Percentiles rank a stretch among this genome's conserved stretches.
phyloP scores from a whole-genome alignment of 805 yeast genomes.

The Candida golubevii region DNA sequence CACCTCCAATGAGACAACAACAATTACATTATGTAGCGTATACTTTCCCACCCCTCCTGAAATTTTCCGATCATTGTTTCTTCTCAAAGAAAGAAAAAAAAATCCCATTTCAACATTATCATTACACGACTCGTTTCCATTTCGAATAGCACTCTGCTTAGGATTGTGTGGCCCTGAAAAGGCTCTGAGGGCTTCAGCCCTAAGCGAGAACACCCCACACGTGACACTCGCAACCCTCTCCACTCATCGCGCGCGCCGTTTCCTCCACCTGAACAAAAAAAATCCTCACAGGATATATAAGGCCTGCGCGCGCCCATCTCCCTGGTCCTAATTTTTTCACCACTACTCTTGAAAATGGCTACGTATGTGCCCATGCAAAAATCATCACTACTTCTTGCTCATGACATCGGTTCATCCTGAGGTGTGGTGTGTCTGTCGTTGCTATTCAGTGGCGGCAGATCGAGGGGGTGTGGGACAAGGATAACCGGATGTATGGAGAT shows the following conservation, averaged over 20 bases:
- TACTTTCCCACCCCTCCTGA: too few species aligned
- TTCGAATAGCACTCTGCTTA: too few species aligned
- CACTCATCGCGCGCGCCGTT: constrained; percentile 4
- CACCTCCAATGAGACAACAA: too few species aligned
- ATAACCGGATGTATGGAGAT: background rate
- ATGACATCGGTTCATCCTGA: constrained; percentile 11
- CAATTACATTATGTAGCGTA: too few species aligned
- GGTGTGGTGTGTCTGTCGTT: constrained; percentile 16
- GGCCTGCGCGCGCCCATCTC: constrained; percentile 5
- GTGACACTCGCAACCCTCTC: background rate
- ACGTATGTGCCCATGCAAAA: constrained; percentile 25
- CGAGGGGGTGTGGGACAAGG: constrained; percentile 15
- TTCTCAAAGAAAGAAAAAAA: too few species aligned
- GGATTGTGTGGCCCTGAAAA: too few species aligned
- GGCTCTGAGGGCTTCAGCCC: constrained; percentile 5
- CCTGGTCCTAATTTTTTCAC: background rate
- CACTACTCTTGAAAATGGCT: constrained; percentile 25
- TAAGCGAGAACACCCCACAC: background rate
- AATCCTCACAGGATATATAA: constrained; percentile 2
- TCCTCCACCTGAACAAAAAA: background rate
- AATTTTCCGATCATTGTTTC: too few species aligned
- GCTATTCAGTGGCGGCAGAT: constrained; percentile 2
- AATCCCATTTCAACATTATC: too few species aligned
- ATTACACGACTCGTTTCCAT: too few species aligned
- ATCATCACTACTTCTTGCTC: constrained; percentile 16